Base-by-base conservation (phyloP, 345 rosid genomes). In the Rhizophora mangle region DNA sequence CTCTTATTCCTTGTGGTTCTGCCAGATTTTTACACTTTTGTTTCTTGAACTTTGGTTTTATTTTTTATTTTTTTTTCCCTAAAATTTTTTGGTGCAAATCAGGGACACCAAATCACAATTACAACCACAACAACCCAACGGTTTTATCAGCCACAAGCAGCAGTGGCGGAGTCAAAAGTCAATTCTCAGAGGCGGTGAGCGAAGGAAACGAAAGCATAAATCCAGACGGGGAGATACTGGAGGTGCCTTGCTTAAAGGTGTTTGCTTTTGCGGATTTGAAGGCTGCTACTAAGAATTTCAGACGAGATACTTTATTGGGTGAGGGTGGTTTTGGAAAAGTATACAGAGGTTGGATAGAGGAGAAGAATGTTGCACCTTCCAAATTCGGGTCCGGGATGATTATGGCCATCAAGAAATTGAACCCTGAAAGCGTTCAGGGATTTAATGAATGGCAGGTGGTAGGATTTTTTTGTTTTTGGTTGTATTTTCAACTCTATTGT, bases 311-410 rank as follows among this genome's bases (percentile, higher is more conserved):
- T 69, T 60, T 87, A 74, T 71, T 93, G 82, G 97, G 96, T 3
- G 86, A 89, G 74, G 98, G 97, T 32, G 92, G 91, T 15, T 93
- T 91, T 18, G 97, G 98, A 1, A 85, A 70, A 63, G 98, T 93
- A 57, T 93, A 74, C 78, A 89, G 84, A 82, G 97, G 98, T 1
- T 93, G 92, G 94, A 54, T 93, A 10, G 88, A 93, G 70, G 88
- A 75, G 31, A 86, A 66, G 79, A 85, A 85, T 63, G 72, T 82
- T 2, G 72, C 83, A 22, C 96, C 98, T 21, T 82, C 92, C 11
- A 87, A 79, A 62, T 15, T 60, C 55, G 92, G 89, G 43, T 62
- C 62, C 32, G 97, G 96, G 32, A 83, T 85, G 79, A 63, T 72
- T 31, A 91, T 91, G 65, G 97, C 97, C 60, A 80, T 93, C 71